A percentile compares a stretch with the other conserved stretches of the same genome.
phyloP scores from a whole-genome alignment of 169 alveolate genomes.

The Plasmodium inui region DNA sequence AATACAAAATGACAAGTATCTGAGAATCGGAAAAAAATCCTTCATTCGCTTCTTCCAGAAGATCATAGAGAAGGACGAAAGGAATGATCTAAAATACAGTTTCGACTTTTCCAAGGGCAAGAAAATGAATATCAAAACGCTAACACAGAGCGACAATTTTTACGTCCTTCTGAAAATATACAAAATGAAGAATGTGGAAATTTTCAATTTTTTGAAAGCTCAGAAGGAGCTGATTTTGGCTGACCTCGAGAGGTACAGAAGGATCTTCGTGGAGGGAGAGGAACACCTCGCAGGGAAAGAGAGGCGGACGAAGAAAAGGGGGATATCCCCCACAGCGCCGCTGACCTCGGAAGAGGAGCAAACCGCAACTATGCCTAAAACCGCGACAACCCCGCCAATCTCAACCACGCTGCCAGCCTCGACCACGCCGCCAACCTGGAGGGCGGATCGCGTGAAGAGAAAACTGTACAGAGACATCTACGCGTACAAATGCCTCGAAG shows the following conservation, averaged over 20 bases:
- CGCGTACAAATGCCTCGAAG: conserved; percentile 70
- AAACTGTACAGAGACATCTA: conserved; percentile 43
- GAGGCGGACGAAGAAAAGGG: neutral
- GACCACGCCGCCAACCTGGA: neutral
- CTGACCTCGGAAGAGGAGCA: neutral
- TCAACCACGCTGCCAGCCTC: neutral
- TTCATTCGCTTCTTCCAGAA: conserved; percentile 44
- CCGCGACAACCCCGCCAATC: neutral
- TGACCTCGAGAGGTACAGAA: conserved; percentile 52
- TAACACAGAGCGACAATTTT: conserved; percentile 71
- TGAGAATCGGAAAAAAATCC: conserved; percentile 17
- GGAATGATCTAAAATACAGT: conserved; percentile 39
- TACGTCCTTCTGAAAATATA: conserved; percentile 48
- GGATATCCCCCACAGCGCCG: neutral
- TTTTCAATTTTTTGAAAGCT: conserved; percentile 59
- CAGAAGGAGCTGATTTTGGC: conserved; percentile 30
- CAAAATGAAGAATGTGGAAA: conserved; percentile 71
- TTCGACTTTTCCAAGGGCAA: conserved; percentile 52
- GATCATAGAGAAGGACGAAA: conserved; percentile 48
- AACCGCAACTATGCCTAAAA: neutral
- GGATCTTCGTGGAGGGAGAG: neutral
- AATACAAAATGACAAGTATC: neutral
- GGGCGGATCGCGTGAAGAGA: neutral
- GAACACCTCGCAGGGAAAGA: neutral
- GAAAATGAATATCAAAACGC: conserved; percentile 57